Percentiles rank a stretch among this genome's conserved stretches.
Conservation (phyloP, 2,329 filamentous ascomycete species). For the Arachnopeziza araneosa region DNA sequence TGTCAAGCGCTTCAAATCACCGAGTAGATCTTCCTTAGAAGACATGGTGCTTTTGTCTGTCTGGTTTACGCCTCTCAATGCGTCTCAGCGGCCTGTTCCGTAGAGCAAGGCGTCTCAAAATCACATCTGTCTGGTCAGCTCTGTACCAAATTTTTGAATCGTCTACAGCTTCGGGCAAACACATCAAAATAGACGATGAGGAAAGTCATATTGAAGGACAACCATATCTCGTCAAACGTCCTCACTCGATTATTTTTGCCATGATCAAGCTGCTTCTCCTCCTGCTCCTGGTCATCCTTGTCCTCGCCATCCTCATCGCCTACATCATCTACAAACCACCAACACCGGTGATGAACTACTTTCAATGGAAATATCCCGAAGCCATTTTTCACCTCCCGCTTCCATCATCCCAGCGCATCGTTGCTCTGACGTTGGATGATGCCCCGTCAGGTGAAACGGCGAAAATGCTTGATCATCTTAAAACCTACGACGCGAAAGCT, state of each 20-base stretch:
- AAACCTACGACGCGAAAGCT: constrained; percentile 60
- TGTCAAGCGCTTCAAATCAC: neutral
- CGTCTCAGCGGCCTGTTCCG: constrained; percentile 10
- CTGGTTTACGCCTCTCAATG: constrained; percentile 5
- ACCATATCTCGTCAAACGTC: neutral
- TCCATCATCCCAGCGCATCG: constrained; percentile 50
- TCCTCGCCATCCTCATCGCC: constrained; percentile 36
- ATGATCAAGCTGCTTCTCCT: constrained; percentile 12
- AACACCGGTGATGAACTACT: constrained; percentile 60
- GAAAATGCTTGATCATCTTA: constrained; percentile 65
- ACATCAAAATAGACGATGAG: constrained; percentile 31
- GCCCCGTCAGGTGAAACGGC: constrained; percentile 68
- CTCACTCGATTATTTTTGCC: neutral
- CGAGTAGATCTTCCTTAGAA: neutral
- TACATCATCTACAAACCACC: constrained; percentile 82
- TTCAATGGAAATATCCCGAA: constrained; percentile 67
- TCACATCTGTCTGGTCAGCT: constrained; percentile 5
- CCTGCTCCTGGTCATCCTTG: constrained; percentile 17
- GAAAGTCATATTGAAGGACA: constrained; percentile 11
- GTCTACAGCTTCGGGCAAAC: constrained; percentile 12
- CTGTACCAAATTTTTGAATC: constrained; percentile 1
- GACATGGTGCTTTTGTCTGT: neutral
- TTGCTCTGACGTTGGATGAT: constrained; percentile 85
- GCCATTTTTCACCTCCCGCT: constrained; percentile 69
- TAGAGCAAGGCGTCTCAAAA: constrained; percentile 8